Conservation (phyloP, 129 eudicot genomes). For the Ambrosia trifida region DNA sequence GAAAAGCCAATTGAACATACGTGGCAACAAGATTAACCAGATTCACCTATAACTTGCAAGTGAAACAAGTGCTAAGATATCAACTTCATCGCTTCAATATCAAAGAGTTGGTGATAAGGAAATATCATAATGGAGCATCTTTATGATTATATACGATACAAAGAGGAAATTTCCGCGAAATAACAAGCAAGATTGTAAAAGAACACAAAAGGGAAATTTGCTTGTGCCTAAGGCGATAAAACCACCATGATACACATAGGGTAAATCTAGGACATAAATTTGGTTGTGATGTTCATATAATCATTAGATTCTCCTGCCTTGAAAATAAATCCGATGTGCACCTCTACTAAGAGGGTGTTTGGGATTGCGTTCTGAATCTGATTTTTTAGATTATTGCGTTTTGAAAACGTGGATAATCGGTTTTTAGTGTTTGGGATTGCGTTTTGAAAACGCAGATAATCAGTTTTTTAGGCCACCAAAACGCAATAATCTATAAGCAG, state of each 20-base stretch:
- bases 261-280: neutral
- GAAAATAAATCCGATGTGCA: no score
- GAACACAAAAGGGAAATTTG: neutral
- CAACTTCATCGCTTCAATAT: slow-evolving; percentile 20
- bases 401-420: no score
- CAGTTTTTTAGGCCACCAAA: no score
- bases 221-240: neutral
- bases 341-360: no score
- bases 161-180: neutral
- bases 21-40: slow-evolving; percentile 3
- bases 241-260: neutral
- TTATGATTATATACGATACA: neutral
- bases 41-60: neutral
- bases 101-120: neutral
- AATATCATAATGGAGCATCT: neutral
- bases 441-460: no score
- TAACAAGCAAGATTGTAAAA: neutral
- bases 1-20: neutral
- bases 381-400: no score
- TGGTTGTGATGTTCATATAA: neutral
- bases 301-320: neutral
- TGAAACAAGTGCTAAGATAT: neutral
- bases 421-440: no score
- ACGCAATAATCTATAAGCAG: no score
- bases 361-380: no score